phyloP scores from a whole-genome alignment of 1,139 yeast species.

The Kodamaea sp. region DNA sequence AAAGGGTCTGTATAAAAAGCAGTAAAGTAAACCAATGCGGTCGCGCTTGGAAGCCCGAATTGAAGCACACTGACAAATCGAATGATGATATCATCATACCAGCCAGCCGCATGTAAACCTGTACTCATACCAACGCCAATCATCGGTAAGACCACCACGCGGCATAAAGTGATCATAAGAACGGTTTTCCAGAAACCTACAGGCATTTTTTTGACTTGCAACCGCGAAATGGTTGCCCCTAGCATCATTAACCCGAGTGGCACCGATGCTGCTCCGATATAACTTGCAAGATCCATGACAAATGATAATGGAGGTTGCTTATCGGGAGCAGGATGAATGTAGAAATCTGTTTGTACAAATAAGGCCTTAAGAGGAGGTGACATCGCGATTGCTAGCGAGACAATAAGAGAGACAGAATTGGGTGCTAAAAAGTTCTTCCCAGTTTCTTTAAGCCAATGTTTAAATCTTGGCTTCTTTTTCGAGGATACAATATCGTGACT shows the following conservation, averaged over 20 bases:
- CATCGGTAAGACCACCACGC: slow-evolving; percentile 41
- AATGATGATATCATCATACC: slow-evolving; percentile 49
- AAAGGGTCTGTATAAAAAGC: slow-evolving; percentile 74
- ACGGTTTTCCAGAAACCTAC: slow-evolving; percentile 68
- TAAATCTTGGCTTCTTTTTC: slow-evolving; percentile 4
- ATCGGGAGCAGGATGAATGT: slow-evolving; percentile 72
- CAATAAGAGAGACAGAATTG: slow-evolving; percentile 60
- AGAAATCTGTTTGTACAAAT: slow-evolving; percentile 45
- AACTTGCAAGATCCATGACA: slow-evolving; percentile 71
- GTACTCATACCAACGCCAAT: slow-evolving; percentile 46
- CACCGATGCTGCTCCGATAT: slow-evolving; percentile 83
- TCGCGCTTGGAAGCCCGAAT: slow-evolving; percentile 83
- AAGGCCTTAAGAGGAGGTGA: slow-evolving; percentile 83
- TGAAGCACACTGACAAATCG: slow-evolving; percentile 71
- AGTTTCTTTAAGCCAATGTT: slow-evolving; percentile 13
- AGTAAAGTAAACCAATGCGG: slow-evolving; percentile 77
- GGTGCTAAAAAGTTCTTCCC: slow-evolving; percentile 66
- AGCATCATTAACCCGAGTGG: slow-evolving; percentile 78
- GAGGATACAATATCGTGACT: background rate
- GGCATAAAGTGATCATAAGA: slow-evolving; percentile 29
- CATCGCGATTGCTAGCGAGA: slow-evolving; percentile 67
- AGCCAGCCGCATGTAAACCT: slow-evolving; percentile 41
- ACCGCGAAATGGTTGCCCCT: slow-evolving; percentile 83
- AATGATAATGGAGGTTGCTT: slow-evolving; percentile 78
- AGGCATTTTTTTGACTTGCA: slow-evolving; percentile 57